Percentiles rank a stretch among this genome's conserved stretches.
These are phyloP conservation scores for Westerdykella sp. DNA, from an alignment of 2,329 filamentous ascomycete species.

Conservation along the genomic window DNA sequence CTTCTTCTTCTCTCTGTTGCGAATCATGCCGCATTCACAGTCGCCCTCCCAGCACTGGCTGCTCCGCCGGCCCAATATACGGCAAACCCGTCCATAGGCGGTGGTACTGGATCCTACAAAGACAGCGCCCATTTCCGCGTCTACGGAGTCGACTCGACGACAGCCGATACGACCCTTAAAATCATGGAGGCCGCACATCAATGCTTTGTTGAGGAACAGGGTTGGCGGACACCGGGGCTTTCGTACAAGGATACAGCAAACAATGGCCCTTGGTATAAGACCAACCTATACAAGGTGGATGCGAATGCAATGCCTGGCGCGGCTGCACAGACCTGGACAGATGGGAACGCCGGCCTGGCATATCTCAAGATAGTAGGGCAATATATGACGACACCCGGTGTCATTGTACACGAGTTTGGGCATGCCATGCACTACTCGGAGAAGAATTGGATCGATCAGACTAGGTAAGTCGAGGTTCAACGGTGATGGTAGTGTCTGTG, in stretches of 20 bases:
- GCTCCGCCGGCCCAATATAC: conserved; percentile 10
- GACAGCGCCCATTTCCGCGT: conserved; percentile 38
- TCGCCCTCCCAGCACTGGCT: conserved; percentile 1
- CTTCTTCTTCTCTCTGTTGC: background rate
- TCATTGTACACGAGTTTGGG: conserved; percentile 48
- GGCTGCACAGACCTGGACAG: conserved; percentile 42
- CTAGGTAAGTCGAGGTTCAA: conserved; percentile 1
- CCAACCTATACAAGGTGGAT: conserved; percentile 43
- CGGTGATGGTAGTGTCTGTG: background rate
- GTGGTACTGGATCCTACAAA: conserved; percentile 7
- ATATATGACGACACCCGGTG: conserved; percentile 36
- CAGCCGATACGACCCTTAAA: conserved; percentile 30
- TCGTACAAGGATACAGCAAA: conserved; percentile 14
- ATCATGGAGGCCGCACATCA: conserved; percentile 44
- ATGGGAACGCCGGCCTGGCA: conserved; percentile 36
- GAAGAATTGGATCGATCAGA: conserved; percentile 38
- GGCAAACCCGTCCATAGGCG: conserved; percentile 12
- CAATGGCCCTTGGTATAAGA: conserved; percentile 41
- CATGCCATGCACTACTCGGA: conserved; percentile 45
- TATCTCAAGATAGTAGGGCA: conserved; percentile 42
- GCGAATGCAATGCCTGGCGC: conserved; percentile 30
- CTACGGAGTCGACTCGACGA: conserved; percentile 26
- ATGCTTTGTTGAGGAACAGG: conserved; percentile 15
- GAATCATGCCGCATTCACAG: background rate
- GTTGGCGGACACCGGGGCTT: conserved; percentile 20